phyloP scores from a whole-genome alignment of 192 early-diverging fungal species.

The Backusella australiensis region DNA sequence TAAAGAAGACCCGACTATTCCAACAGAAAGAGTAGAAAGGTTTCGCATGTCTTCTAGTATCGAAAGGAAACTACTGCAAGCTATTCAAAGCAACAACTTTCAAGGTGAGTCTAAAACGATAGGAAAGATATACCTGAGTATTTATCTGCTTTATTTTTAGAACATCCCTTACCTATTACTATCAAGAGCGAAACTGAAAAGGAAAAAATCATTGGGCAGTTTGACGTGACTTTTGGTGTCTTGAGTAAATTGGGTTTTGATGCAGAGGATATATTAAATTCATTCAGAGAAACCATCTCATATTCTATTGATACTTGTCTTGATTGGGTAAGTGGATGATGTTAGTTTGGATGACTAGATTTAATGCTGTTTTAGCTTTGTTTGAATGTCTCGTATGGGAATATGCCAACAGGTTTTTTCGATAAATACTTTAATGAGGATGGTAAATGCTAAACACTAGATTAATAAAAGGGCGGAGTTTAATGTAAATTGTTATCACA shows the following conservation, averaged over 20 bases:
- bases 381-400: conserved; percentile 37
- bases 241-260: conserved; percentile 47
- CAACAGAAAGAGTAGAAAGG: background rate
- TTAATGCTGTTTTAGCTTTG: conserved; percentile 32
- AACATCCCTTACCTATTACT: background rate
- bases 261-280: conserved; percentile 39
- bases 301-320: conserved; percentile 40
- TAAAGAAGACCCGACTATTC: background rate
- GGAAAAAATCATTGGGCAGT: conserved; percentile 40
- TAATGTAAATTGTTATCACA: background rate
- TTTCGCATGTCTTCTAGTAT: conserved; percentile 4
- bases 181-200: conserved; percentile 15
- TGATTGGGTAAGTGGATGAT: conserved; percentile 47
- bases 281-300: conserved; percentile 37
- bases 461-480: background rate
- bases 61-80: background rate
- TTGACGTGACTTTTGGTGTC: conserved; percentile 46
- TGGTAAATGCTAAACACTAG: background rate
- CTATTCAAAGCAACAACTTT: background rate
- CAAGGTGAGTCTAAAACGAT: background rate
- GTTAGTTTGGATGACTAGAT: background rate
- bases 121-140: background rate
- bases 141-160: background rate
- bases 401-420: conserved; percentile 43
- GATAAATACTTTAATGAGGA: conserved; percentile 47